phyloP scores from a whole-genome alignment of 805 yeast genomes.

The Schwanniomyces vanrijiae region DNA sequence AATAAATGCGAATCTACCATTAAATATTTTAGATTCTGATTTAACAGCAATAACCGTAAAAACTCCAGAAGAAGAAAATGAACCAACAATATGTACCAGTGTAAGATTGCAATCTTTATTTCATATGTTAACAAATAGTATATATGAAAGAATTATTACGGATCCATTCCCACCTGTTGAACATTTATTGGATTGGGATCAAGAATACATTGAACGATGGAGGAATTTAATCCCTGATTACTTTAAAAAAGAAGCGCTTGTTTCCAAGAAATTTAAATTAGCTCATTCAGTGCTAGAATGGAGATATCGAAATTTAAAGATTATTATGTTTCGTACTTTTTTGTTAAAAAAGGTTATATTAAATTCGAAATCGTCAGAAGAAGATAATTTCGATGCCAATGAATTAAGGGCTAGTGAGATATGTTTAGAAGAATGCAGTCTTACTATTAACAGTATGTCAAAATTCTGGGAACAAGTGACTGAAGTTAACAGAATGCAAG shows the following conservation, averaged over 20 bases:
- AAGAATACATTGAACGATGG: conserved; percentile 13
- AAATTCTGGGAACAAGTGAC: conserved; percentile 11
- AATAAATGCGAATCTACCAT: conserved; percentile 12
- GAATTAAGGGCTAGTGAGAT: conserved; percentile 15
- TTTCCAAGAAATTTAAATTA: conserved; percentile 9
- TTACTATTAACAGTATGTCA: conserved; percentile 12
- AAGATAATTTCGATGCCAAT: conserved; percentile 6
- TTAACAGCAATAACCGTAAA: conserved; percentile 6
- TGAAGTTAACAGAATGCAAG: conserved; percentile 14
- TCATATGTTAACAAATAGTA: conserved; percentile 14
- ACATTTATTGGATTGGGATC: conserved; percentile 13
- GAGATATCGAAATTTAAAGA: conserved; percentile 14
- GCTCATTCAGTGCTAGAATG: conserved; percentile 15
- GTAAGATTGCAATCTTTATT: conserved; percentile 15
- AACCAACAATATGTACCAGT: conserved; percentile 14
- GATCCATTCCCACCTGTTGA: conserved; percentile 16
- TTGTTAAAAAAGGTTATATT: conserved; percentile 11
- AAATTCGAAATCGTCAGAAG: conserved; percentile 3
- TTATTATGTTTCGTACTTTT: conserved; percentile 18
- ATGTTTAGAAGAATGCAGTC: conserved; percentile 14
- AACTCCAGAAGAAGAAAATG: conserved; percentile 8
- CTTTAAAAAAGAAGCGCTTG: conserved; percentile 9
- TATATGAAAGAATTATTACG: conserved; percentile 15
- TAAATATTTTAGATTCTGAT: conserved; percentile 11
- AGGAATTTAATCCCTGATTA: conserved; percentile 10